phyloP scores from a whole-genome alignment of 2,329 filamentous ascomycete genomes.

The Apiospora pterosperma region DNA sequence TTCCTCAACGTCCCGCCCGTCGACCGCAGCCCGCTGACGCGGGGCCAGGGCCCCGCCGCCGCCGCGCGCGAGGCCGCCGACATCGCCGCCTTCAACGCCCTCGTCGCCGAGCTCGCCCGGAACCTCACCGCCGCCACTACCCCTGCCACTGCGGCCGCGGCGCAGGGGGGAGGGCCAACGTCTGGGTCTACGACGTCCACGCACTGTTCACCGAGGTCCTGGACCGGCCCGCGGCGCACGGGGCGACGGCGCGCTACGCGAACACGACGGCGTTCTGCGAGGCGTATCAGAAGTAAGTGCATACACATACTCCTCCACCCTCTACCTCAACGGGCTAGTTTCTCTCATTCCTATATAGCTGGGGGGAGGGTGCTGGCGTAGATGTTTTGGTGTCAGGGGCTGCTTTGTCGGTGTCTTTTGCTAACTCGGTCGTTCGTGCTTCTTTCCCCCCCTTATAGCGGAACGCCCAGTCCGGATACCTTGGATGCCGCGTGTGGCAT shows the following conservation, averaged over 20 bases:
- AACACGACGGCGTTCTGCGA: constrained; percentile 54
- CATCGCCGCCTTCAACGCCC: constrained; percentile 49
- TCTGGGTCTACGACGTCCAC: constrained; percentile 52
- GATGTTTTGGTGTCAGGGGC: background rate
- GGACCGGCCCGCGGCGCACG: constrained; percentile 45
- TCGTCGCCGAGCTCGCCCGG: constrained; percentile 37
- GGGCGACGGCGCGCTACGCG: constrained; percentile 48
- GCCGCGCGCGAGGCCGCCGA: constrained; percentile 36
- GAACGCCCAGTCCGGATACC: constrained; percentile 39
- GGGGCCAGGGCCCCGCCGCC: constrained; percentile 32
- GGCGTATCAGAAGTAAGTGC: constrained; percentile 49
- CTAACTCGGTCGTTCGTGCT: background rate
- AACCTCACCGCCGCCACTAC: constrained; percentile 27
- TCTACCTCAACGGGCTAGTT: background rate
- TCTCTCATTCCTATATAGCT: constrained; percentile 13
- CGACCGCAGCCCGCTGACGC: constrained; percentile 48
- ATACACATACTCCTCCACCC: background rate
- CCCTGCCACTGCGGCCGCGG: constrained; percentile 21
- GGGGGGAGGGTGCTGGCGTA: too few relatives aligned
- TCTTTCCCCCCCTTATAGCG: constrained; percentile 29
- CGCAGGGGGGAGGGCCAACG: constrained; percentile 33
- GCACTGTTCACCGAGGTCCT: constrained; percentile 49
- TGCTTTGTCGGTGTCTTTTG: too few relatives aligned
- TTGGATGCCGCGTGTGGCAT: constrained; percentile 44
- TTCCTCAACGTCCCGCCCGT: constrained; percentile 58